A percentile compares a stretch with the other conserved stretches of the same genome.
Conservation (phyloP, 1,284 basidiomycete genomes). For the Apiotrichum brassicae region DNA sequence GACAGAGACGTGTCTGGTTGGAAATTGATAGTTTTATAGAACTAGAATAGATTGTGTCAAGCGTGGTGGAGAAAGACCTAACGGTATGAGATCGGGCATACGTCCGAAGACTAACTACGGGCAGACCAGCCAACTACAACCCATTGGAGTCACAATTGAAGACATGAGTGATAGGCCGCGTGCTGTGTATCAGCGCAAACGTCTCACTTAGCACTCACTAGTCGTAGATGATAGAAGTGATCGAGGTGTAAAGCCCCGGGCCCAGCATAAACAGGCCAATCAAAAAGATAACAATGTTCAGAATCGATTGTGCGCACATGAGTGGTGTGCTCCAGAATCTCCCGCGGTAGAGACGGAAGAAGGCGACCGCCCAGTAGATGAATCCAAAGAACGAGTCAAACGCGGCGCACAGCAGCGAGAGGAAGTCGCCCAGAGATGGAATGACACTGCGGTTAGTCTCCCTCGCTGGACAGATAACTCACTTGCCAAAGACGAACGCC, state of each 20-base stretch:
- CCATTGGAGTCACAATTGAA: too few species aligned
- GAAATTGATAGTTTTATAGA: too few species aligned
- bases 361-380: slow-evolving; percentile 50
- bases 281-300: slow-evolving; percentile 46
- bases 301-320: slow-evolving; percentile 16
- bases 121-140: too few species aligned
- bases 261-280: slow-evolving; percentile 48
- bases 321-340: slow-evolving; percentile 4
- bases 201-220: slow-evolving; percentile 11
- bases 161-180: too few species aligned
- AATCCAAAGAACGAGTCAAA: slow-evolving; percentile 37
- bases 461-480: too few species aligned
- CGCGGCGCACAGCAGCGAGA: slow-evolving; percentile 41
- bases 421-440: slow-evolving; percentile 49
- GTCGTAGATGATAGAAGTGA: slow-evolving; percentile 47
- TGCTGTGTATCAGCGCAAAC: too few species aligned
- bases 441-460: slow-evolving; percentile 15
- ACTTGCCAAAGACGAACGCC: slow-evolving; percentile 55
- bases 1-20: too few species aligned
- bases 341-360: slow-evolving; percentile 45
- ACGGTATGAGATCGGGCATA: too few species aligned
- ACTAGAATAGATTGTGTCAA: too few species aligned
- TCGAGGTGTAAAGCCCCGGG: slow-evolving; percentile 49
- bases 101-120: too few species aligned
- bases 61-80: too few species aligned